A percentile compares a stretch with the other conserved stretches of the same genome.
Conservation (phyloP, 345 rosid species). For the Psidium guajava region DNA sequence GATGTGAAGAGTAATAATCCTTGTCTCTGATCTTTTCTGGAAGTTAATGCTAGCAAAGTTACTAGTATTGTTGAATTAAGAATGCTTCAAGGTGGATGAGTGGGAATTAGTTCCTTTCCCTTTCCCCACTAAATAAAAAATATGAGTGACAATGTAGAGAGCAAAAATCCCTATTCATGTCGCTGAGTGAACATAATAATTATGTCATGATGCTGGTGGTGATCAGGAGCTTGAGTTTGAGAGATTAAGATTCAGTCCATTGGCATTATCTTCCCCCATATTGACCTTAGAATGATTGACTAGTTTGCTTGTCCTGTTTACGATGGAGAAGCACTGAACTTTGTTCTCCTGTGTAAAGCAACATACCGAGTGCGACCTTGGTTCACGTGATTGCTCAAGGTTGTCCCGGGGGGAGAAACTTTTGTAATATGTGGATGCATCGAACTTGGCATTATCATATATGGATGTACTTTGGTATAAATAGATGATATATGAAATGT, state of each 20-base stretch:
- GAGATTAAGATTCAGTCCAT: background rate
- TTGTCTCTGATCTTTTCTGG: background rate
- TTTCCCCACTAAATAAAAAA: background rate
- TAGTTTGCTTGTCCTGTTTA: background rate
- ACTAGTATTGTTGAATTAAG: background rate
- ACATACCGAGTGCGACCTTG: background rate
- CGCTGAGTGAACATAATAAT: background rate
- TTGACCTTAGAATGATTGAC: background rate
- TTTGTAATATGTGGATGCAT: background rate
- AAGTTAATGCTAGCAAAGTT: background rate
- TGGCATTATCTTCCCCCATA: background rate
- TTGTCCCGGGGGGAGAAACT: background rate
- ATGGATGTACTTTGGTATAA: background rate
- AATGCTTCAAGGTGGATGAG: background rate
- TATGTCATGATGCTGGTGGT: background rate
- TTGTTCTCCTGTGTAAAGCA: background rate
- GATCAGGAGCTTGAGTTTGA: background rate
- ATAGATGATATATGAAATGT: background rate
- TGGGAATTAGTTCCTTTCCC: background rate
- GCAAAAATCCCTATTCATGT: background rate
- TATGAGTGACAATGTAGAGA: background rate
- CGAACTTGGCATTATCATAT: background rate
- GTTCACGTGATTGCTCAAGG: background rate
- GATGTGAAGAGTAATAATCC: background rate
- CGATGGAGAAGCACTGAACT: background rate